Conservation (phyloP, 495 filamentous ascomycete genomes). For the Hypoxylon subgilvum region DNA sequence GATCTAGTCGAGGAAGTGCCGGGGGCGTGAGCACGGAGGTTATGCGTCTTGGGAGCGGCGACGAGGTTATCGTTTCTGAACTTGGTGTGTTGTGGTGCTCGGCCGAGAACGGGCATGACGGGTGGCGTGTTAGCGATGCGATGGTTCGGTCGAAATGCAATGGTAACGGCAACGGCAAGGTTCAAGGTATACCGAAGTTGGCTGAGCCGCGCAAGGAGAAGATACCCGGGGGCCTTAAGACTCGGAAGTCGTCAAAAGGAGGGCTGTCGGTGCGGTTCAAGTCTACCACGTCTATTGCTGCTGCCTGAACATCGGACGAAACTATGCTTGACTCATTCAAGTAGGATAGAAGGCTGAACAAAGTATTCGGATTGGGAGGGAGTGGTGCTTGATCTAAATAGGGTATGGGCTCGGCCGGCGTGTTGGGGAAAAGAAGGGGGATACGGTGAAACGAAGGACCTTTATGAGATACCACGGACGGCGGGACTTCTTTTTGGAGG, state of each 20-base stretch:
- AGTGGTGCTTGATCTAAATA: neutral
- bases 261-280: slow-evolving; percentile 21
- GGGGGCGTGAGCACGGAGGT: slow-evolving; percentile 35
- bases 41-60: slow-evolving; percentile 41
- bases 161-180: slow-evolving; percentile 3
- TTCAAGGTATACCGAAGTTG: neutral
- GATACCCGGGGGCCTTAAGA: slow-evolving; percentile 18
- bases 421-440: neutral
- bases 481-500: too few relatives aligned
- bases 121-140: slow-evolving; percentile 3
- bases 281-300: neutral
- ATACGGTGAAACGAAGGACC: neutral
- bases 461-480: neutral
- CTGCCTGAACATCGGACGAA: neutral
- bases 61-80: slow-evolving; percentile 43
- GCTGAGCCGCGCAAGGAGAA: slow-evolving; percentile 23
- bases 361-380: neutral
- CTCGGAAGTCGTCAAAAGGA: slow-evolving; percentile 11
- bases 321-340: neutral
- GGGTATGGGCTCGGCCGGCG: neutral
- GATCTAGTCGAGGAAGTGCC: too few relatives aligned
- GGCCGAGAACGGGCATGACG: slow-evolving; percentile 2
- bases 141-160: too few relatives aligned
- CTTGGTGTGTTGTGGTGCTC: slow-evolving; percentile 34
- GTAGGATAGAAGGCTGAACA: neutral